These are phyloP conservation scores for Diutina sp. DNA, from an alignment of 1,139 yeast species.

Conservation along the genomic window DNA sequence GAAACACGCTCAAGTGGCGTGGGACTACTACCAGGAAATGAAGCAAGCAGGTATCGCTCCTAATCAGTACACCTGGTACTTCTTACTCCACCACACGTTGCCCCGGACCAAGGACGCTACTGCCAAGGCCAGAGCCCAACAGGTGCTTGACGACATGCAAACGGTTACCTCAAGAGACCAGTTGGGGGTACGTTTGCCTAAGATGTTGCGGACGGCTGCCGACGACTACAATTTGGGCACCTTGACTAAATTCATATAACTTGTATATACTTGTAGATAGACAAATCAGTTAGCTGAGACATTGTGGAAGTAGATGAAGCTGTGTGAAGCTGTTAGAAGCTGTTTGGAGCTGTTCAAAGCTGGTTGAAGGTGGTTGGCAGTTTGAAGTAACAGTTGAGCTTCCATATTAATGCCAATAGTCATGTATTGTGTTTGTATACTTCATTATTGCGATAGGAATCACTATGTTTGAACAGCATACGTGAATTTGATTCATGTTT, in stretches of 20 bases:
- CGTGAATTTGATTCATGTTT: too few relatives aligned
- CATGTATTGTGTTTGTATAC: too few relatives aligned
- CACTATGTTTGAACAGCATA: too few relatives aligned
- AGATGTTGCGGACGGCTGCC: constrained; percentile 7
- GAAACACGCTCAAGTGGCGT: constrained; percentile 23
- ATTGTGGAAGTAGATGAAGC: too few relatives aligned
- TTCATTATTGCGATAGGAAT: too few relatives aligned
- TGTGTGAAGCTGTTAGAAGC: too few relatives aligned
- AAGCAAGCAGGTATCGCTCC: constrained; percentile 22
- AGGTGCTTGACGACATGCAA: constrained; percentile 22
- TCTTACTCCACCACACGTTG: constrained; percentile 32
- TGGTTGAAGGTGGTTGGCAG: too few relatives aligned
- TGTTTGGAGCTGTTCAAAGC: too few relatives aligned
- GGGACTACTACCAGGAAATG: constrained; percentile 22
- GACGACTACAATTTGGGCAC: not conserved
- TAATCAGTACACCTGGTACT: constrained; percentile 47
- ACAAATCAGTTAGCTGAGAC: not conserved
- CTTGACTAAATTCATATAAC: not conserved
- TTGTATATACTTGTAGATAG: not conserved
- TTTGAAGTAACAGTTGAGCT: too few relatives aligned
- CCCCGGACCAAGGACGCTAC: constrained; percentile 17
- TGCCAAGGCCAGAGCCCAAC: constrained; percentile 12
- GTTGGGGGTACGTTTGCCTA: constrained; percentile 32
- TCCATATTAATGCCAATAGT: too few relatives aligned
- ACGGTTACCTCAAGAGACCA: constrained; percentile 12